phyloP scores from a whole-genome alignment of 2,329 filamentous ascomycete genomes.

The Sphaerulina vaccinii region DNA sequence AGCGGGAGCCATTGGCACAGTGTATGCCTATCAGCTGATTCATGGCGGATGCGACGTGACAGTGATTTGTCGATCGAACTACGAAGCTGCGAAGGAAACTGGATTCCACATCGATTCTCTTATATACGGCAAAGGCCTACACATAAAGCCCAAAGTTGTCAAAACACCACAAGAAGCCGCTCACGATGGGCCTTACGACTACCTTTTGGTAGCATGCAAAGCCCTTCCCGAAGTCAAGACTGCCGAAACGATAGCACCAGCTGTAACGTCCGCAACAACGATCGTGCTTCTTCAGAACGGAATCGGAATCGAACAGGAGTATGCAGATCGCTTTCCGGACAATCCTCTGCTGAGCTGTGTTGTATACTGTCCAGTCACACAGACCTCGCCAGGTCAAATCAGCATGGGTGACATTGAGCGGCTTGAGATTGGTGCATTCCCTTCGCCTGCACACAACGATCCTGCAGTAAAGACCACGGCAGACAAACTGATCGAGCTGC shows the following conservation, averaged over 20 bases:
- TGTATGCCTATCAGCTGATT: conserved; percentile 45
- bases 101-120: conserved; percentile 45
- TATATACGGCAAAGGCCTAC: conserved; percentile 39
- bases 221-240: conserved; percentile 43
- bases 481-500: conserved; percentile 4
- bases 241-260: conserved; percentile 41
- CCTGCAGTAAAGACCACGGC: conserved; percentile 33
- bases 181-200: conserved; percentile 43
- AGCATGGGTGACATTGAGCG: conserved; percentile 48
- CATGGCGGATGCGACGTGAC: conserved; percentile 42
- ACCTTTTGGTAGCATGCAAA: conserved; percentile 50
- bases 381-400: conserved; percentile 51
- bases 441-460: conserved; percentile 27
- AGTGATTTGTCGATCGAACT: conserved; percentile 48
- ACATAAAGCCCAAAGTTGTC: conserved; percentile 40
- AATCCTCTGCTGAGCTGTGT: conserved; percentile 58
- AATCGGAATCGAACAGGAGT: conserved; percentile 59
- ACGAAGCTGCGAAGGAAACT: conserved; percentile 41
- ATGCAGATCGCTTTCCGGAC: conserved; percentile 48
- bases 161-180: conserved; percentile 39
- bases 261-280: conserved; percentile 46
- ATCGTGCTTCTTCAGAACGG: conserved; percentile 64
- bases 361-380: conserved; percentile 54
- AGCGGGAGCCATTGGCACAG: conserved; percentile 44
- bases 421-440: conserved; percentile 54